Evolutionary conservation across 345 rosid species (phyloP), one percentile per base, ranked within the genome.

Genomic region (Eucalyptus leucophloia): DNA sequence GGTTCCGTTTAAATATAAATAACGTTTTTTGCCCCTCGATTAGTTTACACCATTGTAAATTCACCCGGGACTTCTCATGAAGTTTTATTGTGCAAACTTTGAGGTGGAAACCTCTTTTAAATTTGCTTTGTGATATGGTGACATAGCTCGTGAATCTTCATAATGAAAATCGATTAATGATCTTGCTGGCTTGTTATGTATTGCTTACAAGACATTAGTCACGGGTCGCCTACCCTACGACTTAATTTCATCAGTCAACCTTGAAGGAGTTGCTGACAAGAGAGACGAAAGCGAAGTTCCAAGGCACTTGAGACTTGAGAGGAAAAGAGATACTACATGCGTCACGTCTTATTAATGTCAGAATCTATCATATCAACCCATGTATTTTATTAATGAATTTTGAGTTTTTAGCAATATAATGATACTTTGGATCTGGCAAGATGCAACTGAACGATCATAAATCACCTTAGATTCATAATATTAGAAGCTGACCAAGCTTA

Each of bases 341-440:
- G 13, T 37, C 9, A 2, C 1, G 47, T 11, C 47, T 40, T 40
- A 40, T 6, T 77, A 42, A 12, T 77, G 47, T 40, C 30, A 77
- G 1, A 23, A 2, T 21, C 28, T 40, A 6, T 40, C 30, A 7
- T 3, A 0, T 40, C 17, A 40, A 11, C 1, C 9, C 15, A 12
- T 1, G 0, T 77, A 77, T 77, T 3, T 40, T 40, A 77, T 77
- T 2, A 77, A 77, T 40, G 16, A 40, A 37, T 40, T 77, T 77
- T 24, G 14, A 11, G 16, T 7, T 21, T 18, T 40, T 77, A 40
- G 85, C 47, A 2, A 77, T 12, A 21, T 77, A 77, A 40, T 11
- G 16, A 21, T 8, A 12, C 2, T 1, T 11, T 0, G 47, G 85
- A 40, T 37, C 28, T 3, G 2, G 8, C 19, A 65, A 14, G 37